Conservation (phyloP, 345 rosid genomes). For the Eutrema japonicum region DNA sequence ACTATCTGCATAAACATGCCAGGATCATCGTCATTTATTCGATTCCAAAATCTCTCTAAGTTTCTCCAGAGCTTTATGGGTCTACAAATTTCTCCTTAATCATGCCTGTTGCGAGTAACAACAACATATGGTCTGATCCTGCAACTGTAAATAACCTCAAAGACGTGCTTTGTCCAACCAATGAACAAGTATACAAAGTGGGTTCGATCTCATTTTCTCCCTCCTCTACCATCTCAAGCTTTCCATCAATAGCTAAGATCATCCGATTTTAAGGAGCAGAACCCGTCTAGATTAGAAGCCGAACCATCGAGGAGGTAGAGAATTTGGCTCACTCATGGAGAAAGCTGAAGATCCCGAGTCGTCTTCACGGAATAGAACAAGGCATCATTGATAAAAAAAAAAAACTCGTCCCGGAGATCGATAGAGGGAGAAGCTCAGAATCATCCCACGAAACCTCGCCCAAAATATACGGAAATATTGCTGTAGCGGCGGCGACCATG, state of each 20-base stretch:
- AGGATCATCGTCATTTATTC: neutral
- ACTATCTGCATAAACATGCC: neutral
- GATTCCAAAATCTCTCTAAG: neutral
- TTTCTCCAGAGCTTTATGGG: neutral
- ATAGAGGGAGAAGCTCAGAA: neutral
- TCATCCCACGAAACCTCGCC: neutral
- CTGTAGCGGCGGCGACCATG: neutral
- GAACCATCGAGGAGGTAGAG: conserved; percentile 1
- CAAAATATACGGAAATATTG: neutral
- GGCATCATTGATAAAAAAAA: neutral
- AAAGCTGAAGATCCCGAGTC: conserved; percentile 5
- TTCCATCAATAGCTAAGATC: neutral
- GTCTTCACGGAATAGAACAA: conserved; percentile 9
- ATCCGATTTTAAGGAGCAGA: neutral
- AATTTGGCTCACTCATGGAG: neutral
- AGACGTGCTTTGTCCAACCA: conserved; percentile 2
- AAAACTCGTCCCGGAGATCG: neutral
- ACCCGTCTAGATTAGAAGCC: conserved; percentile 12
- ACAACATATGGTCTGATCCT: neutral
- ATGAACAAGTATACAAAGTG: neutral
- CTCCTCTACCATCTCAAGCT: conserved; percentile 9
- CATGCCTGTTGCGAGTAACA: neutral
- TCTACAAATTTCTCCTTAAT: neutral
- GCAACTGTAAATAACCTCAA: neutral
- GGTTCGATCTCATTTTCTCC: neutral